Conservation (phyloP, 495 filamentous ascomycete species). For the Aspergillus campestris region DNA sequence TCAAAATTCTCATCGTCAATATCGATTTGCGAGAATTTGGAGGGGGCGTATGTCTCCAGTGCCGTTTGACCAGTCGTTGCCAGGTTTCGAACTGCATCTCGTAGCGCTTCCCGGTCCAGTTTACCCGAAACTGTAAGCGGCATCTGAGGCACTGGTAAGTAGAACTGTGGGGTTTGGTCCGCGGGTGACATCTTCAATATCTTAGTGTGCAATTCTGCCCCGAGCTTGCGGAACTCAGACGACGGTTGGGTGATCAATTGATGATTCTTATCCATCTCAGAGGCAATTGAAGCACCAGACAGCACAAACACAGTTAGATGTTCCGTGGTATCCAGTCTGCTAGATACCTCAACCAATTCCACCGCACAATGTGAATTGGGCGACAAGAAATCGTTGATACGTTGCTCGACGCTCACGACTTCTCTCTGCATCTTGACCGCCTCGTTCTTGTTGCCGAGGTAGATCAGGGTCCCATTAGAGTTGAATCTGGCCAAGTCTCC, state of each 20-base stretch:
- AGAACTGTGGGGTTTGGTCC: conserved; percentile 53
- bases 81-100: conserved; percentile 9
- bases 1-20: not conserved
- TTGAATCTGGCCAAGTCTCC: conserved; percentile 49
- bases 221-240: conserved; percentile 10
- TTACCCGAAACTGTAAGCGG: conserved; percentile 48
- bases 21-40: not conserved
- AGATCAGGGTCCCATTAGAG: conserved; percentile 37
- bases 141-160: conserved; percentile 46
- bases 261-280: not conserved
- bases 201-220: conserved; percentile 13
- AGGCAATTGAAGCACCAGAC: not conserved
- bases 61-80: conserved; percentile 2
- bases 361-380: conserved; percentile 15
- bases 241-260: conserved; percentile 10
- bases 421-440: conserved; percentile 40
- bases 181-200: conserved; percentile 20
- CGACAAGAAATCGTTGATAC: conserved; percentile 10
- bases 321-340: conserved; percentile 3
- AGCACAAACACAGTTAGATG: conserved; percentile 26
- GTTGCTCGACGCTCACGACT: conserved; percentile 38
- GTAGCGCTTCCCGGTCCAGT: conserved; percentile 25
- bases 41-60: not conserved
- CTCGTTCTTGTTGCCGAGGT: conserved; percentile 37
- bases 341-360: conserved; percentile 12